Evolutionary conservation across 2,329 filamentous ascomycete genomes (phyloP).

Genomic region (Ophiobolus disseminans): DNA sequence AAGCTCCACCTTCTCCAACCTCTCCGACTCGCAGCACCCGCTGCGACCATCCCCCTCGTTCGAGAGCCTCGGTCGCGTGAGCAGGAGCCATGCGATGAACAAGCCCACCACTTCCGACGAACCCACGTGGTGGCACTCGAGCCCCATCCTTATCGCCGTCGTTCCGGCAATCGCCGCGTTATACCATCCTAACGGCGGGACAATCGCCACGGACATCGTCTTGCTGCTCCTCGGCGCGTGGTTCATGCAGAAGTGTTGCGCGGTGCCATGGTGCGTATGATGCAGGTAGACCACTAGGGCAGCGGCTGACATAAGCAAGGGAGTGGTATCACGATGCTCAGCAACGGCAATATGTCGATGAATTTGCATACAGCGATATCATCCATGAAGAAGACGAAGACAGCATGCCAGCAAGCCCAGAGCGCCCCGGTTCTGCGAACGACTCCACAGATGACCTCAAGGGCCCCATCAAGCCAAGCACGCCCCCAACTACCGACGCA

Average conservation of each 20-base stretch:
- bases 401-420: slow-evolving; percentile 12
- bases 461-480: slow-evolving; percentile 1
- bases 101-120: slow-evolving; percentile 54
- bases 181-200: slow-evolving; percentile 82
- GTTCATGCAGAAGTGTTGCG: slow-evolving; percentile 91
- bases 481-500: slow-evolving; percentile 15
- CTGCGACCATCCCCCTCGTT: slow-evolving; percentile 72
- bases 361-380: slow-evolving; percentile 23
- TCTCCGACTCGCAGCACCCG: slow-evolving; percentile 71
- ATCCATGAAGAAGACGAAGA: slow-evolving; percentile 43
- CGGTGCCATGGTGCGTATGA: slow-evolving; percentile 76
- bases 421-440: slow-evolving; percentile 16
- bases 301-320: slow-evolving; percentile 39
- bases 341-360: slow-evolving; percentile 38
- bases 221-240: slow-evolving; percentile 80
- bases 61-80: slow-evolving; percentile 69
- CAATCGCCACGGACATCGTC: slow-evolving; percentile 84
- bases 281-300: neutral
- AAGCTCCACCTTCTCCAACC: slow-evolving; percentile 81
- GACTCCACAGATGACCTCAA: slow-evolving; percentile 16
- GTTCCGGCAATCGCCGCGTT: slow-evolving; percentile 85
- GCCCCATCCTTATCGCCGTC: slow-evolving; percentile 83
- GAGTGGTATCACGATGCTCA: slow-evolving; percentile 63
- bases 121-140: slow-evolving; percentile 75
- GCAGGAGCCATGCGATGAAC: slow-evolving; percentile 38